Evolutionary conservation across 192 early-diverging fungal genomes (phyloP), one percentile per base, ranked within the genome.

Genomic region (Allomyces javanicus): DNA sequence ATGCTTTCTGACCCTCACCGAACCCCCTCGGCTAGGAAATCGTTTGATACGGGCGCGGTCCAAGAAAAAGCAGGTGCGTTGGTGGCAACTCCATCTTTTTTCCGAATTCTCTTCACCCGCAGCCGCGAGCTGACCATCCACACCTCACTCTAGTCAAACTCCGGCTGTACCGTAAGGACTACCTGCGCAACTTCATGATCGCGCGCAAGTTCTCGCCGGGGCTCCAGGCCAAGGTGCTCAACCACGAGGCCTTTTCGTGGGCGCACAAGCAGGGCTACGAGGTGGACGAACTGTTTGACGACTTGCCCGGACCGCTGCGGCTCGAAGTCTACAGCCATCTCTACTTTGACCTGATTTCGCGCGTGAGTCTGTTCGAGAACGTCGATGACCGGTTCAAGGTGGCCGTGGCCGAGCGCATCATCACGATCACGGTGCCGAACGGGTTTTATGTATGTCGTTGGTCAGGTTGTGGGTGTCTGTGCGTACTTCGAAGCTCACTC

Each of bases 291-390:
- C 50, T 71, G 6, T 50, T 71, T 22, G 67, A 71, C 61, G 50
- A 58, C 50, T n/a, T 58, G 17, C 50, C 50, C 12, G 17, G 50
- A 2, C 12, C 50, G 17, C 17, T 58, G 50, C 50, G 21, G 3
- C 50, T 21, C 21, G 50, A 58, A 14, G 50, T 58, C 17, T n/a
- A 21, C 50, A 14, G 50, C 17, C 50, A 58, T 6, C 12, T 58
- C 17, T 58, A 58, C 50, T 58, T 14, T 14, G 50, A 58, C 17
- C 12, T 58, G 12, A 14, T 58, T 14, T 14, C 50, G 3, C 19
- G n/a, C 0, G 50, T 71, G 22, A 69, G 68, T 4, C 25, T 71
- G 61, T 71, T 71, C 63, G 23, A 71, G 63, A 63, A 44, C 45
- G 61, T 61, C 7, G 69, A 67, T 12, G 21, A 25, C 0, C 43